Evolutionary conservation across 1,284 basidiomycete species (phyloP).

Genomic region (Ganoderma lucidum): DNA sequence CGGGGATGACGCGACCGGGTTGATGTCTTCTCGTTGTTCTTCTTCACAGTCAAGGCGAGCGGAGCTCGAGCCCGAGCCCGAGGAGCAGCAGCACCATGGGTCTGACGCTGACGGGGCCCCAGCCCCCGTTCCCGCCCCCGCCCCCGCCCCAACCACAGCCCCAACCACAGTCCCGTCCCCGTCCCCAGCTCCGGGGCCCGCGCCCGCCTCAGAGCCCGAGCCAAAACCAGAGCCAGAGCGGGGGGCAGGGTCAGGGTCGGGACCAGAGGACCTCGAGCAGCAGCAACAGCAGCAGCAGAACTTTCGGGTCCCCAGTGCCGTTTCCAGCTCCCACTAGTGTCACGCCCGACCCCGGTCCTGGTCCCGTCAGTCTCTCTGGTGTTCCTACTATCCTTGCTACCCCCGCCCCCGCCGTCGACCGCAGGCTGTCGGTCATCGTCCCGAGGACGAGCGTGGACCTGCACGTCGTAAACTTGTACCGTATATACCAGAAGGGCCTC

Average conservation of each 20-base stretch:
- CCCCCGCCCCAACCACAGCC: neutral
- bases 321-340: constrained; percentile 10
- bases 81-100: neutral
- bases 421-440: constrained; percentile 24
- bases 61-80: neutral
- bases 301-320: constrained; percentile 3
- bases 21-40: constrained; percentile 13
- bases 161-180: neutral
- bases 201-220: neutral
- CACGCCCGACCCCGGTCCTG: neutral
- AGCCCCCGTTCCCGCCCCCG: neutral
- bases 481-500: constrained; percentile 32
- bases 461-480: constrained; percentile 31
- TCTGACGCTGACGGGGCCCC: neutral
- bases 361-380: neutral
- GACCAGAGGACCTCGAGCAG: constrained; percentile 4
- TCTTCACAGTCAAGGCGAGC: constrained; percentile 10
- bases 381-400: neutral
- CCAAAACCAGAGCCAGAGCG: neutral
- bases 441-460: constrained; percentile 29
- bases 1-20: constrained; percentile 30
- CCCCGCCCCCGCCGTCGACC: constrained; percentile 1
- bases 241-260: constrained; percentile 1
- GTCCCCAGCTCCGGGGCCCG: neutral
- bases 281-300: constrained; percentile 10